Evolutionary conservation across 768 basidiomycete species (phyloP).

Genomic region (Cystofilobasidium macerans): DNA sequence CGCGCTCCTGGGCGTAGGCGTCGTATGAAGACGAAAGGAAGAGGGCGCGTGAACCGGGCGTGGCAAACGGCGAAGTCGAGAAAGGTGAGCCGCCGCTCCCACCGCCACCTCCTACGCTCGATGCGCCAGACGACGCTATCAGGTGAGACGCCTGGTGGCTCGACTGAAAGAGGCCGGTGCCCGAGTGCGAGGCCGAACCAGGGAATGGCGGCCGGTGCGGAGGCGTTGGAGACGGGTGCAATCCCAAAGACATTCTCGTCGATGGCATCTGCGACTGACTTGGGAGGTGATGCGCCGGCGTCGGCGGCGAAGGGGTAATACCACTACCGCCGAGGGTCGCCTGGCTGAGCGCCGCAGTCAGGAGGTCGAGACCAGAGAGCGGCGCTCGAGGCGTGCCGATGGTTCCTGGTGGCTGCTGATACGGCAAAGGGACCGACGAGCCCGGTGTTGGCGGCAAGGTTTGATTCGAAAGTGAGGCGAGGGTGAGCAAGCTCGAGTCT

Average conservation of each 20-base stretch:
- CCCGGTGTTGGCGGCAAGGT: background rate
- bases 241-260: background rate
- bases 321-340: too few species aligned
- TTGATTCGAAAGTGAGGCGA: background rate
- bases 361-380: background rate
- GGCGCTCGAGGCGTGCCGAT: background rate
- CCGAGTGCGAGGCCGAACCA: background rate
- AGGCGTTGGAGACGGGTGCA: background rate
- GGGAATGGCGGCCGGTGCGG: background rate
- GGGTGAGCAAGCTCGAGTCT: background rate
- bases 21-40: slow-evolving; percentile 42
- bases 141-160: slow-evolving; percentile 9
- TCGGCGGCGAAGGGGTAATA: background rate
- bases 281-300: background rate
- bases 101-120: background rate
- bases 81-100: slow-evolving; percentile 25
- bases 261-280: background rate
- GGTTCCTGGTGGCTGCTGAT: background rate
- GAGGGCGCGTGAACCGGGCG: slow-evolving; percentile 48
- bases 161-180: background rate
- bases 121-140: background rate
- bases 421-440: background rate
- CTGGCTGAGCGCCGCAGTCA: background rate
- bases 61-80: slow-evolving; percentile 60
- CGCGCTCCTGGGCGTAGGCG: slow-evolving; percentile 16